Base-by-base conservation (phyloP, 352 stramenopile species). In the Phytophthora europaea region DNA sequence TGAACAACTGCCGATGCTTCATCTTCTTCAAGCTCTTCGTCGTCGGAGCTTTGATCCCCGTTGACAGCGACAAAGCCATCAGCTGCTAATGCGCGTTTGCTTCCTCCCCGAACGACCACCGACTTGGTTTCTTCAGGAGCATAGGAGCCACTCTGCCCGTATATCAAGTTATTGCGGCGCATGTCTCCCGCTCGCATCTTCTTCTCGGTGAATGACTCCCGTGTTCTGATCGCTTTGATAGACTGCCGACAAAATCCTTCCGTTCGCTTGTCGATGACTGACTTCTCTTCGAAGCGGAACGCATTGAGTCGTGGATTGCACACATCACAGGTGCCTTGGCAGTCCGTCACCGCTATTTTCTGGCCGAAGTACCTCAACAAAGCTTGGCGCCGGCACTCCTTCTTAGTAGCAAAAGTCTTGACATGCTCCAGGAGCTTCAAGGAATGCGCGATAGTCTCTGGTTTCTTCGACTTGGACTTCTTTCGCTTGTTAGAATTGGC, bases 311-410 rank as follows among this genome's bases (percentile, higher is more conserved):
- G 72, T 3, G 85, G 81, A 57, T 90, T 85, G 72, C 83, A 91
- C 33, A 90, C 85, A 51, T 91, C 83, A 40, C 85, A 91, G 15
- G 72, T 87, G 10, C 76, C 68, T 12, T 75, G 56, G 58, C 84
- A 92, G 18, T 88, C 79, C 0, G 69, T 43, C 34, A 87, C 81
- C 0, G 72, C 72, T 20, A 90, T 80, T 20, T 79, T 65, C 61
- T 91, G 83, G 0, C 78, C 85, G 65, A 91, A 90, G 48, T 91
- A 89, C 18, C 78, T 73, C 74, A 92, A 58, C 16, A 92, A 70
- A 9, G 70, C 67, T 40, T 90, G 79, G 4, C 80, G 85, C n/a
- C 85, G 77, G 66, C 81, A 92, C 62, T 75, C 67, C 48, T 88
- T 85, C 31, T 72, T 77, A 0, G 70, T 89, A 23, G 80, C 85